Conservation (phyloP, 345 rosid species). For the Crucihimalaya himalaica region DNA sequence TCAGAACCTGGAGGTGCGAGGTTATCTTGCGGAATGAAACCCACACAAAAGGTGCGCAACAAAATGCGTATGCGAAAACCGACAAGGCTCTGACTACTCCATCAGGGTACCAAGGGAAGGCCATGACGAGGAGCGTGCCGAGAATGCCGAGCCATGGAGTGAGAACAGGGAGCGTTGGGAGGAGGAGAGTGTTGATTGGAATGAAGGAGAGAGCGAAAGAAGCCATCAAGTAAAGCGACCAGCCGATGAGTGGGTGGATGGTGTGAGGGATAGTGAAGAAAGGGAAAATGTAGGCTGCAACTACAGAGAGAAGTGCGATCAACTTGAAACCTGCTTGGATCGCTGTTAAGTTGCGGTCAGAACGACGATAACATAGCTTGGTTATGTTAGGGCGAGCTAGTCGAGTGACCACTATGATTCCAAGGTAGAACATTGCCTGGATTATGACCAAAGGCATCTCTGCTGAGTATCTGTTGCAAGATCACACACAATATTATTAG, state of each 20-base stretch:
- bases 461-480: constrained; percentile 47
- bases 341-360: constrained; percentile 60
- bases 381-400: constrained; percentile 78
- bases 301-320: constrained; percentile 71
- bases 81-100: constrained; percentile 77
- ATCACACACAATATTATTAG: background rate
- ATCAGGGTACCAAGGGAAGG: constrained; percentile 71
- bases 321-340: constrained; percentile 62
- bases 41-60: constrained; percentile 79
- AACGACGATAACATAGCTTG: constrained; percentile 74
- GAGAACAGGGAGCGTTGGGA: constrained; percentile 64
- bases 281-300: constrained; percentile 75
- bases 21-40: constrained; percentile 51
- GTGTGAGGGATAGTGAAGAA: constrained; percentile 88
- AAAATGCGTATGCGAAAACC: constrained; percentile 73
- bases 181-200: constrained; percentile 64
- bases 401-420: constrained; percentile 65
- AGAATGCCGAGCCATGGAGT: constrained; percentile 67
- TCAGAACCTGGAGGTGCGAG: constrained; percentile 63
- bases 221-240: constrained; percentile 81
- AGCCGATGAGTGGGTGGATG: constrained; percentile 77
- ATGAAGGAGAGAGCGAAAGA: constrained; percentile 65
- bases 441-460: constrained; percentile 76
- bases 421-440: constrained; percentile 62
- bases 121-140: constrained; percentile 82